Evolutionary conservation across 192 early-diverging fungal genomes (phyloP).

Genomic region (Cetraspora pellucida): DNA sequence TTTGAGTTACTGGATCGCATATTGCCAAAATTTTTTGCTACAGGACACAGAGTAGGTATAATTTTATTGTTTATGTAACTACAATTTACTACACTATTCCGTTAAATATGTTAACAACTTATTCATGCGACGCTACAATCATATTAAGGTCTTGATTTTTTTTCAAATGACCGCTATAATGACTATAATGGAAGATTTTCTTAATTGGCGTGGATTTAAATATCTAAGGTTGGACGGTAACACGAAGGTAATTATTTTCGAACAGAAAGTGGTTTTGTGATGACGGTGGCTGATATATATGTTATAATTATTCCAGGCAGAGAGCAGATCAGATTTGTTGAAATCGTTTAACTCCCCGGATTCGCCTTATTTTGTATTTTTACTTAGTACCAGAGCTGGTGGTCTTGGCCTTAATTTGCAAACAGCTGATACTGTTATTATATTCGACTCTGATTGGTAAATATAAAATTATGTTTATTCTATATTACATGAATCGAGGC

Average conservation of each 20-base stretch:
- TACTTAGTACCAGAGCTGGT: conserved; percentile 94
- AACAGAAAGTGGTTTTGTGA: too few relatives aligned
- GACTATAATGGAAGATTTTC: conserved; percentile 96
- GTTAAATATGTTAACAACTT: not conserved
- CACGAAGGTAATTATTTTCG: conserved; percentile 60
- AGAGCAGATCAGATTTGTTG: conserved; percentile 80
- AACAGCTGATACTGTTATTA: conserved; percentile 95
- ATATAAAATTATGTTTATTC: not conserved
- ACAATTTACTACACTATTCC: not conserved
- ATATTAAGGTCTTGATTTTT: conserved; percentile 65
- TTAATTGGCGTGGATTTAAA: conserved; percentile 69
- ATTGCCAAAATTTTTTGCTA: conserved; percentile 83
- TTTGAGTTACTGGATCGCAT: conserved; percentile 96
- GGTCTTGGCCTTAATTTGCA: conserved; percentile 57
- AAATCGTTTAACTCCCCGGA: conserved; percentile 80
- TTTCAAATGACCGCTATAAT: conserved; percentile 91
- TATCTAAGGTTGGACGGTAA: conserved; percentile 91
- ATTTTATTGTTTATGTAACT: conserved; percentile 42
- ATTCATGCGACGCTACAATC: not conserved
- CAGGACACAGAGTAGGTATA: conserved; percentile 77
- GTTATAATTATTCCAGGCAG: conserved; percentile 48
- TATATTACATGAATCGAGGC: not conserved
- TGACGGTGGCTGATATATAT: too few relatives aligned
- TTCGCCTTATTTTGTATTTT: conserved; percentile 84
- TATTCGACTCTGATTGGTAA: conserved; percentile 97